Evolutionary conservation across 768 basidiomycete species (phyloP).

Genomic region (Obba rivulosa): DNA sequence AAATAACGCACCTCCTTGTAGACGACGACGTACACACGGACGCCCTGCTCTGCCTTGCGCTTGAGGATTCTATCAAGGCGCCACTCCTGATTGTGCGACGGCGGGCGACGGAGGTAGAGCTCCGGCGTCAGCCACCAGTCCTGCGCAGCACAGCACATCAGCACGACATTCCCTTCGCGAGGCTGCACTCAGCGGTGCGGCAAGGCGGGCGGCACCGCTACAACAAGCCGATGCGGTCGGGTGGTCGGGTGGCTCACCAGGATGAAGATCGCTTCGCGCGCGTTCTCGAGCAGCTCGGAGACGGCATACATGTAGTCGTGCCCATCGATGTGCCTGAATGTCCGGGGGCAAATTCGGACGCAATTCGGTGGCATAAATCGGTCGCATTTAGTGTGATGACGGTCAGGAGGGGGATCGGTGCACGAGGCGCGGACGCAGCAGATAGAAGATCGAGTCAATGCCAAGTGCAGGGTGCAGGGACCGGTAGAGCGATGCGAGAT

Average conservation of each 20-base stretch:
- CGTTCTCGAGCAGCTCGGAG: conserved; percentile 81
- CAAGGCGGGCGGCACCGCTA: no score
- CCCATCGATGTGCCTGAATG: conserved; percentile 78
- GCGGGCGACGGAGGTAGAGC: conserved; percentile 88
- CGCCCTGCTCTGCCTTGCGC: conserved; percentile 88
- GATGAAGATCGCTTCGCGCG: conserved; percentile 84
- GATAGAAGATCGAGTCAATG: no score
- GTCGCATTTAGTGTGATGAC: no score
- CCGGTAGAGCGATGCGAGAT: no score
- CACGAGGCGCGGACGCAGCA: no score
- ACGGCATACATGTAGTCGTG: conserved; percentile 97
- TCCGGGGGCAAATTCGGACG: background rate
- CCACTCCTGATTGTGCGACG: conserved; percentile 81
- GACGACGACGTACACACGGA: conserved; percentile 85
- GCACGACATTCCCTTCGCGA: conserved; percentile 83
- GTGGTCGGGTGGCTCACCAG: conserved; percentile 53
- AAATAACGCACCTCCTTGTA: conserved; percentile 79
- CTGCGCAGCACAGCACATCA: conserved; percentile 45
- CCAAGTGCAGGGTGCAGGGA: no score
- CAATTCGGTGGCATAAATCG: no score
- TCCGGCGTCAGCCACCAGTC: conserved; percentile 97
- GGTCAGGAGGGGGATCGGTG: no score
- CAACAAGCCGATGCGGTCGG: no score
- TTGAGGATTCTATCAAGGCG: conserved; percentile 81
- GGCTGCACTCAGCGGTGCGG: no score